phyloP scores from a whole-genome alignment of 1,284 basidiomycete genomes.

The Ceratobasidium sp. region DNA sequence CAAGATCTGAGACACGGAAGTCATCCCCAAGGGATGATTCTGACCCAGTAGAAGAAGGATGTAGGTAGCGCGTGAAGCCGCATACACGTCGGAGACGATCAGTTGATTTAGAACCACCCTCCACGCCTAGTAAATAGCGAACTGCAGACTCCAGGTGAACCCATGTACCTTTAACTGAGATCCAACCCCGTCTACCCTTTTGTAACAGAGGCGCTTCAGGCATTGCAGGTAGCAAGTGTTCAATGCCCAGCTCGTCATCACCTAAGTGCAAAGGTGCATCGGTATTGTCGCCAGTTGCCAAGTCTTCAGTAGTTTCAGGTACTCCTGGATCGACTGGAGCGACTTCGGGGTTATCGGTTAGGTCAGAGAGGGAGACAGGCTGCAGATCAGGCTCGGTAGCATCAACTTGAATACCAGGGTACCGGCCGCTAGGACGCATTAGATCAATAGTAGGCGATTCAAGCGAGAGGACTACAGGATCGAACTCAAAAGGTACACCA shows the following conservation, averaged over 20 bases:
- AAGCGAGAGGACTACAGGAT: not conserved
- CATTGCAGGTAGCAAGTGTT: not conserved
- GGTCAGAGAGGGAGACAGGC: slow-evolving; percentile 2
- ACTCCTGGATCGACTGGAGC: not conserved
- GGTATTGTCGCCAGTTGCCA: not conserved
- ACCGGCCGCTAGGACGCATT: slow-evolving; percentile 5
- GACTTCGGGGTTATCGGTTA: not conserved
- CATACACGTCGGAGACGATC: slow-evolving; percentile 23
- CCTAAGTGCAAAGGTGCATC: not conserved
- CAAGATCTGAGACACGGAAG: slow-evolving; percentile 12
- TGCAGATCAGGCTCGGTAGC: not conserved
- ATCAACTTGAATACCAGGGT: slow-evolving; percentile 10
- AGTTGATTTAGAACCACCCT: slow-evolving; percentile 2
- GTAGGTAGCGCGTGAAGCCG: slow-evolving; percentile 22
- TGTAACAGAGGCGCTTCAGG: not conserved
- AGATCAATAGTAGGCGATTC: not conserved
- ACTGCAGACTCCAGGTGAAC: slow-evolving; percentile 24
- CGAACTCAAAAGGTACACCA: not conserved
- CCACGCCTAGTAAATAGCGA: slow-evolving; percentile 6
- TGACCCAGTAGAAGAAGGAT: not conserved
- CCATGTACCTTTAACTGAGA: not conserved
- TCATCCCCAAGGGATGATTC: not conserved
- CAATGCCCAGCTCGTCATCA: not conserved
- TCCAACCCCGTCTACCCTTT: slow-evolving; percentile 3
- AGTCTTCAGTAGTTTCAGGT: not conserved